Evolutionary conservation across 768 basidiomycete genomes (phyloP).

Genomic region (Auricularia sp.): DNA sequence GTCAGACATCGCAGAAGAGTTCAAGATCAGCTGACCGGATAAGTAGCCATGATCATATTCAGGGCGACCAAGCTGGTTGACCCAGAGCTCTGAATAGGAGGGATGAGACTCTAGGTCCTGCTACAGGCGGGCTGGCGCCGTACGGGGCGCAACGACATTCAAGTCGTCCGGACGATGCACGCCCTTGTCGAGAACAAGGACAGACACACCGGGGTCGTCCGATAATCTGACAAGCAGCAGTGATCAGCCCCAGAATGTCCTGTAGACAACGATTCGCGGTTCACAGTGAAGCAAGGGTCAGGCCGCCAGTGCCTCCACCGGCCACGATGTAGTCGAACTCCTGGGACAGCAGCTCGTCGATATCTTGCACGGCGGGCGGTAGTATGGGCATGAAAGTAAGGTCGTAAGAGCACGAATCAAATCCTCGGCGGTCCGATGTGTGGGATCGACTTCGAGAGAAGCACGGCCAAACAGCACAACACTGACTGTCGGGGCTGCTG

Average conservation of each 20-base stretch:
- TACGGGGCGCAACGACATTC: not conserved
- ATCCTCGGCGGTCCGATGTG: not conserved
- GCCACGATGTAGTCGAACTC: not conserved
- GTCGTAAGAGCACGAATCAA: not conserved
- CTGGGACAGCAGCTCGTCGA: not conserved
- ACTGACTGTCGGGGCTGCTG: no score
- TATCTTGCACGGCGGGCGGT: not conserved
- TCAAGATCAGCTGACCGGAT: not conserved
- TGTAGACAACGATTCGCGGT: not conserved
- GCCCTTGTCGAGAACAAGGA: not conserved
- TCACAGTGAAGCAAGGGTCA: not conserved
- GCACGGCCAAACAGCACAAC: no score
- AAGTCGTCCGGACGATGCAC: slow-evolving; percentile 1
- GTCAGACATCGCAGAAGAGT: not conserved
- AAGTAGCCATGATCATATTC: not conserved
- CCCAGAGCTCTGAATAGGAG: not conserved
- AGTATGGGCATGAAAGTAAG: not conserved
- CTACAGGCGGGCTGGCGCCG: not conserved
- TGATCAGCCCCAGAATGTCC: not conserved
- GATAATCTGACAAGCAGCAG: not conserved
- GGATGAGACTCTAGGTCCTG: not conserved
- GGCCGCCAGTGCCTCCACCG: not conserved
- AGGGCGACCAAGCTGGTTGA: not conserved
- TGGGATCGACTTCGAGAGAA: no score
- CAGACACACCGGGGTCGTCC: not conserved